Evolutionary conservation across 495 filamentous ascomycete genomes (phyloP), one percentile per base, ranked within the genome.

Genomic region (Penicillium verhagenii): DNA sequence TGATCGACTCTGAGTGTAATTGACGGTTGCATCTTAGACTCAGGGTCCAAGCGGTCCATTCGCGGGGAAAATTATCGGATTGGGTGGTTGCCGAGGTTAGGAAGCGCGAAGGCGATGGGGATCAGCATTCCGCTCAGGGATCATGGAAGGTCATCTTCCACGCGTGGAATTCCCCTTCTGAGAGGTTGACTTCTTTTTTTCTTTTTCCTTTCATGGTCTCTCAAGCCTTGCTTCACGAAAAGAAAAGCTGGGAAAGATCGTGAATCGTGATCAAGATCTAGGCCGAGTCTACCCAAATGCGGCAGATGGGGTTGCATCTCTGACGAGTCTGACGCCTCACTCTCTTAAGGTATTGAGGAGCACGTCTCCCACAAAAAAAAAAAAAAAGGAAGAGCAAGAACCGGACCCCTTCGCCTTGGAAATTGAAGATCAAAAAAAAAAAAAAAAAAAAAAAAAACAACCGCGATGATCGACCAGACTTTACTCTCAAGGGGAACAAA

Each of bases 1-100:
- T 24, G 58, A 60, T 60, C 58, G 18, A 33, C 24, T 47, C n/a
- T 31, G 50, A 11, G 14, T 44, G 21, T 40, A 7, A 8, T 45
- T 6, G 49, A 59, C 50, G 45, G 60, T 66, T 63, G 63, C 63
- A 66, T 66, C 52, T 49, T n/a, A 16, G 23, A 26, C 44, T 45
- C 26, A 21, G 19, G 25, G 45, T 31, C 29, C 26, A 35, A 48
- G 29, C 26, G 13, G 2, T 2, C 28, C 6, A 31, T 33, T 23
- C 26, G 45, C 16, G 45, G 45, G 26, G 45, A 48, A 47, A 48
- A 16, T 16, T 31, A 10, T 39, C 45, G 24, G 24, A 33, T 48
- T n/a, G 25, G 14, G 6, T 20, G 21, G 19, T 54, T 54, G 43
- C 52, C 43, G 52, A 54, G 43, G 52, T 35, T 33, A n/a, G 28